Evolutionary conservation across 306 rosid genomes (phyloP).

Genomic region (Rosa chinensis): DNA sequence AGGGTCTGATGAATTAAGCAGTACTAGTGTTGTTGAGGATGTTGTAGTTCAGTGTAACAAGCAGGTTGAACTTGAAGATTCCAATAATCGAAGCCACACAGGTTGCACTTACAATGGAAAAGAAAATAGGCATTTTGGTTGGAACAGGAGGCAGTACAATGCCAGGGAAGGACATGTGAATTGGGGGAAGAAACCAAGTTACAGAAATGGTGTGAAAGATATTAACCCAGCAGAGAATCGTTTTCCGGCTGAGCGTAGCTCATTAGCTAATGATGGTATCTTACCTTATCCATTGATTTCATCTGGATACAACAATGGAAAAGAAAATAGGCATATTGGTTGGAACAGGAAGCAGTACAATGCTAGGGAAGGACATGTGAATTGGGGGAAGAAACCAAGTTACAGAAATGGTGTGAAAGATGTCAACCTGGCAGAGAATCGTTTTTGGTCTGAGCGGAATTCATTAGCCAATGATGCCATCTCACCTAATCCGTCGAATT

Average conservation of each 20-base stretch:
- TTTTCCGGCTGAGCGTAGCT: not conserved
- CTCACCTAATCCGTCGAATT: not conserved
- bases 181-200: constrained; percentile 6
- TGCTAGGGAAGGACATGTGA: constrained; percentile 5
- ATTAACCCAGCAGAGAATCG: not conserved
- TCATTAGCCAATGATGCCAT: not conserved
- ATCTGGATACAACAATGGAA: constrained; percentile 9
- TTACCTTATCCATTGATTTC: not conserved
- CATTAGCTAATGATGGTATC: not conserved
- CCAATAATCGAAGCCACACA: not conserved
- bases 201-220: not conserved
- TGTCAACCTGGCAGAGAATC: not conserved
- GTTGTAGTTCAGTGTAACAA: not conserved
- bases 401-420: not conserved
- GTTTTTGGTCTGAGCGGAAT: constrained; percentile 3
- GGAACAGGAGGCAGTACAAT: constrained; percentile 11
- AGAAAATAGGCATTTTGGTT: not conserved
- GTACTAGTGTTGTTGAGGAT: not conserved
- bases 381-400: constrained; percentile 6
- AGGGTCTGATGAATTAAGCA: constrained; percentile 1
- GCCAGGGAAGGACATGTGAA: constrained; percentile 4
- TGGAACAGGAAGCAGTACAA: constrained; percentile 2
- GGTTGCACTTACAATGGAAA: constrained; percentile 1
- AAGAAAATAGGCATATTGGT: not conserved
- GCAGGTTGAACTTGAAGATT: not conserved